Conservation (phyloP, 768 basidiomycete species). For the Suillus ampliporus region DNA sequence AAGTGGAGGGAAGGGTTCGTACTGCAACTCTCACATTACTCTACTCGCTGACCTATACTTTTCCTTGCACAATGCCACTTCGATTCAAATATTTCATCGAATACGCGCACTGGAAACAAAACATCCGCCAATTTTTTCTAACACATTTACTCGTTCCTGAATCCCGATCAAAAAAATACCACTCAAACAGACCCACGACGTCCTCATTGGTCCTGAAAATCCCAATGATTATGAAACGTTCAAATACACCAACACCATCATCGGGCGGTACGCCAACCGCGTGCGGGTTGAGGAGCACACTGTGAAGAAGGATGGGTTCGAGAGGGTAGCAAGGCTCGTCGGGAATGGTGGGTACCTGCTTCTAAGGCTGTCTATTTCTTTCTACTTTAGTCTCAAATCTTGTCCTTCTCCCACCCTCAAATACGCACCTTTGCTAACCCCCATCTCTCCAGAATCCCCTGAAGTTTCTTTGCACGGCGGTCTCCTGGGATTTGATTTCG, state of each 20-base stretch:
- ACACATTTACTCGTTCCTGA: too few relatives aligned
- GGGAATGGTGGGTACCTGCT: slow-evolving; percentile 38
- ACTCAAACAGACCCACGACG: slow-evolving; percentile 76
- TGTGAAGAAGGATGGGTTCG: slow-evolving; percentile 59
- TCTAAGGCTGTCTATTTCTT: slow-evolving; percentile 25
- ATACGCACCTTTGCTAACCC: slow-evolving; percentile 1
- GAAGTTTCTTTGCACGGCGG: slow-evolving; percentile 78
- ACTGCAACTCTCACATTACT: not conserved
- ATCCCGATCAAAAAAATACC: too few relatives aligned
- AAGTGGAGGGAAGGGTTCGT: slow-evolving; percentile 65
- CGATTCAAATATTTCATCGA: not conserved
- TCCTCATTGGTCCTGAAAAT: slow-evolving; percentile 74
- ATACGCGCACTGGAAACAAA: too few relatives aligned
- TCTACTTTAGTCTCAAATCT: slow-evolving; percentile 33
- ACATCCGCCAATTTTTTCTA: not conserved
- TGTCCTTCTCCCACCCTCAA: not conserved
- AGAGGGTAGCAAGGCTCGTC: slow-evolving; percentile 50
- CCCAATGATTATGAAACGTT: slow-evolving; percentile 61
- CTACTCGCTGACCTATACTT: not conserved
- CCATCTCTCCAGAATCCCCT: slow-evolving; percentile 44
- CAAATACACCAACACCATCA: slow-evolving; percentile 75
- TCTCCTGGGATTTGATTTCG: slow-evolving; percentile 64
- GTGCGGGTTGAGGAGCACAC: slow-evolving; percentile 63
- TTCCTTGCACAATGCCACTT: slow-evolving; percentile 2
- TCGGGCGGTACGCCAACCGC: slow-evolving; percentile 77